Base-by-base conservation (phyloP, 495 filamentous ascomycete species). In the Aspergillus campestris region DNA sequence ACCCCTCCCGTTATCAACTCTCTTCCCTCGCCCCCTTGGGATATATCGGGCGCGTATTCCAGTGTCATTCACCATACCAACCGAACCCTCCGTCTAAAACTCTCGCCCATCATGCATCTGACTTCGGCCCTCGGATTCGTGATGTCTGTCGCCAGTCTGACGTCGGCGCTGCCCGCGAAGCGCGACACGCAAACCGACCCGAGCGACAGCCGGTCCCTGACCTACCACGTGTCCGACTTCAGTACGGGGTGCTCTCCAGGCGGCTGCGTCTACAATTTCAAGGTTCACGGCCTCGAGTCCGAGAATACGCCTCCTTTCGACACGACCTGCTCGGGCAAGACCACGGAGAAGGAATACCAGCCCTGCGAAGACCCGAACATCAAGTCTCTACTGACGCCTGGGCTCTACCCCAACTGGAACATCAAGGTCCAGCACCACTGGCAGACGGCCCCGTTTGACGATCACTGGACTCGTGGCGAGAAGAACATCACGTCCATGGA, bases 271-370 rank as follows among this genome's bases (percentile, higher is more conserved):
- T 71, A 65, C 47, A 41, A 46, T 34, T 72, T 71, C 51, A 57
- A 65, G 40, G 65, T 72, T 42, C 31, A 32, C 40, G 61, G 58
- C 31, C 18, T 53, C 8, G 43, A 40, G 8, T 57, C 58, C 31
- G 13, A 38, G 4, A 60, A 65, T 41, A 63, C 62, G 1, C 69
- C 69, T n/a, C 58, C 55, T 18, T 72, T 72, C 58, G 58, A 58
- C 41, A 67, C 67, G 28, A 55, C 56, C 45, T 72, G 69, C 57
- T 52, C 57, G 30, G 66, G 67, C n/a, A 50, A 48, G n/a, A 51
- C 55, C 8, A 37, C 30, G 28, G 44, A 64, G 27, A 38, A 45
- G 1, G 60, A 57, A 12, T 50, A 57, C 41, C 47, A 45, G 15
- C 10, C 31, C 31, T 70, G 67, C 44, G 48, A 53, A 30, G 45